Conservation (phyloP, 768 basidiomycete genomes). For the Lentinula sp. region DNA sequence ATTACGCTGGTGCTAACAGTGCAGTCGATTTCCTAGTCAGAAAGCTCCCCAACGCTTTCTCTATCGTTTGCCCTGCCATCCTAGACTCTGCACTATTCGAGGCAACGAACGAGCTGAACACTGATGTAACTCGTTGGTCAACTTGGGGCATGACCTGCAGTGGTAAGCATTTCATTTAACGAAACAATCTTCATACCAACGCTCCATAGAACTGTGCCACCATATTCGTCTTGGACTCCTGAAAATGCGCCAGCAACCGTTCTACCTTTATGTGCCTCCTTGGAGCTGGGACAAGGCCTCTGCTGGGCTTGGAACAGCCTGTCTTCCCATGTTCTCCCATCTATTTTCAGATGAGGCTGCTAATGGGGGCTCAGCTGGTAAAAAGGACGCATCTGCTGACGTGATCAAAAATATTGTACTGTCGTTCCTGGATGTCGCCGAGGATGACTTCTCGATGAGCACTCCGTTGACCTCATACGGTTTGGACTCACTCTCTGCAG, state of each 20-base stretch:
- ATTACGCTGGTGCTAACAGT: slow-evolving; percentile 18
- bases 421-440: slow-evolving; percentile 15
- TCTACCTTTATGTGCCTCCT: slow-evolving; percentile 18
- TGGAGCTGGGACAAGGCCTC: slow-evolving; percentile 16
- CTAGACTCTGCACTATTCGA: slow-evolving; percentile 9
- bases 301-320: slow-evolving; percentile 12
- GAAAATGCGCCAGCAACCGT: slow-evolving; percentile 12
- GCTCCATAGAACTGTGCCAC: slow-evolving; percentile 15
- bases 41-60: slow-evolving; percentile 12
- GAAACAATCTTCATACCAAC: not conserved
- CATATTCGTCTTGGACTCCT: slow-evolving; percentile 19
- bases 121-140: slow-evolving; percentile 2
- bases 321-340: slow-evolving; percentile 10
- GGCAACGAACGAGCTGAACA: slow-evolving; percentile 2
- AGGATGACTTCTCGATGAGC: slow-evolving; percentile 18
- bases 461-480: slow-evolving; percentile 24
- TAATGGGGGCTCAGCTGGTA: not conserved
- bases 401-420: not conserved
- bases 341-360: slow-evolving; percentile 3
- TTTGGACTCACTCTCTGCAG: slow-evolving; percentile 25
- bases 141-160: slow-evolving; percentile 12
- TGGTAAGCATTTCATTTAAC: not conserved
- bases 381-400: not conserved
- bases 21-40: slow-evolving; percentile 12
- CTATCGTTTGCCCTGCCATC: slow-evolving; percentile 14